Base-by-base conservation (phyloP, 2,329 filamentous ascomycete genomes). In the Sarocladiaceae sp. region DNA sequence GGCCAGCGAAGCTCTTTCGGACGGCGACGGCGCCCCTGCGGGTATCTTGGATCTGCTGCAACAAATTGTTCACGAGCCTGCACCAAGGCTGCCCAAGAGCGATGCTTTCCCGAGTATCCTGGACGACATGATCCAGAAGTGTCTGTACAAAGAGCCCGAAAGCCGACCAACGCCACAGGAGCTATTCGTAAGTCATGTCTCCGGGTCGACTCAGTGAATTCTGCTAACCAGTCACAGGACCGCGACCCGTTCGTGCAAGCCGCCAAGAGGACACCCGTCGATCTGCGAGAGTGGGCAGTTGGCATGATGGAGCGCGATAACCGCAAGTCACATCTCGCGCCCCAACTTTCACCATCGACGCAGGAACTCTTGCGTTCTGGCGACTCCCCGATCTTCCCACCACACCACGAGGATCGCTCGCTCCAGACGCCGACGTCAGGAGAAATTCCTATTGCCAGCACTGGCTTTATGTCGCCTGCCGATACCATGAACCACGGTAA, bases 91-190 rank as follows among this genome's bases (percentile, higher is more conserved):
- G 43, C 93, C 93, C 33, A 95, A 96, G 78, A 96, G 90, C 59
- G 93, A 97, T 60, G 93, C 93, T 2, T 98, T 98, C 73, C 93
- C 93, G 1, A 79, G 82, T 21, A 97, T 97, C 51, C 68, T 98
- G 37, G 91, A 97, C 56, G 89, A 97, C 52, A 95, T 97, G 80
- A 91, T 97, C 47, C 89, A 93, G 53, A 95, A 94, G 64, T 98
- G 93, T 66, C 70, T 98, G 52, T 82, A 83, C 63, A 98, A 98
- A 70, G 82, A 86, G 49, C 87, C 93, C 0, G 86, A 90, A 48
- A 80, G 88, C 58, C 81, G 93, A 43, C 93, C 91, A 43, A 97
- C 93, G 4, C 93, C 93, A 7, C 84, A 91, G 56, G 88, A 97
- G 55, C 81, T 98, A 48, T 96, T 87, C 66, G 88, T 95, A 74